phyloP scores from a whole-genome alignment of 2,329 filamentous ascomycete species.

The Apiospora malaysiana region DNA sequence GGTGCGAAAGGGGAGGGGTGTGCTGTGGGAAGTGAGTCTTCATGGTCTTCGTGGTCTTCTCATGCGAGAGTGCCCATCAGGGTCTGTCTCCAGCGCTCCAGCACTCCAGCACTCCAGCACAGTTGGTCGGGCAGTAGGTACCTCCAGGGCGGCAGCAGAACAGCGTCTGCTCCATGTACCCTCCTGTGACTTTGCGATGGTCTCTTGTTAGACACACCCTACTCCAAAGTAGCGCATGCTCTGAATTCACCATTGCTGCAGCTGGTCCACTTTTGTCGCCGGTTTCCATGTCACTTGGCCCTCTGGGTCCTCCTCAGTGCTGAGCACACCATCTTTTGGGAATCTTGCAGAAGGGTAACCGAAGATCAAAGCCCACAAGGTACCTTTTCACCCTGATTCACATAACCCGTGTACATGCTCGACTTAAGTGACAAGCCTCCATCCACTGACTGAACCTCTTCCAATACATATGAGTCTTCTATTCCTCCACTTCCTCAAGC shows the following conservation, averaged over 20 bases:
- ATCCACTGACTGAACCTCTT: constrained; percentile 2
- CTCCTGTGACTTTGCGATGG: not conserved
- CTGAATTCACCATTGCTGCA: constrained; percentile 13
- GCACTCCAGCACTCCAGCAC: too few species aligned
- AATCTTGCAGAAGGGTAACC: constrained; percentile 19
- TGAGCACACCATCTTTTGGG: constrained; percentile 22
- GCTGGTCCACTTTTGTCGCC: not conserved
- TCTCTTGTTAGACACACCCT: constrained; percentile 21
- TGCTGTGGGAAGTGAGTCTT: not conserved
- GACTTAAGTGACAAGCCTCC: not conserved
- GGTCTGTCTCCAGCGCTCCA: not conserved
- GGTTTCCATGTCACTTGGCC: constrained; percentile 23
- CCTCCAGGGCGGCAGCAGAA: not conserved
- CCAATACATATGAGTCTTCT: constrained; percentile 22
- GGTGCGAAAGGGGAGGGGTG: not conserved
- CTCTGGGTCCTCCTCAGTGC: constrained; percentile 7
- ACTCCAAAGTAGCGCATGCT: not conserved
- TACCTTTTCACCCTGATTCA: constrained; percentile 17
- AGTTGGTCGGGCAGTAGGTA: too few species aligned
- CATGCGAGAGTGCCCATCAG: constrained; percentile 16
- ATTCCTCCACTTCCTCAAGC: constrained; percentile 17
- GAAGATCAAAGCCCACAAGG: constrained; percentile 14
- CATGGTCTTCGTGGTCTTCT: not conserved
- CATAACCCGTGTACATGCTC: not conserved
- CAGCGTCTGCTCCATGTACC: not conserved